phyloP scores from a whole-genome alignment of 2,329 filamentous ascomycete species.

The Sporothrix globosa region DNA sequence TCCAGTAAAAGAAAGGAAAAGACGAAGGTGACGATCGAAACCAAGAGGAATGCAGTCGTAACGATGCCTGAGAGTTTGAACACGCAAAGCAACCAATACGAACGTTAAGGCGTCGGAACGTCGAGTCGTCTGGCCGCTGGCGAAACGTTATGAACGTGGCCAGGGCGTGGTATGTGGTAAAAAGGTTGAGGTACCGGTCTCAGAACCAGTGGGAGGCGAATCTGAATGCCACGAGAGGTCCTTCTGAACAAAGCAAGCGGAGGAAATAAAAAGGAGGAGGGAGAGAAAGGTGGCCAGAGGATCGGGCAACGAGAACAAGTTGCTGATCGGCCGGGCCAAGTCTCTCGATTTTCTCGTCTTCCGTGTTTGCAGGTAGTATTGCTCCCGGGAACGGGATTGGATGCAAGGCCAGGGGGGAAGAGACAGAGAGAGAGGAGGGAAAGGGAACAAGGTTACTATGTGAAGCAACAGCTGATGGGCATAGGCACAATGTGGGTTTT shows the following conservation, averaged over 20 bases:
- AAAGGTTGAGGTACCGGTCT: background rate
- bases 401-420: background rate
- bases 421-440: background rate
- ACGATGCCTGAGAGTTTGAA: background rate
- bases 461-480: background rate
- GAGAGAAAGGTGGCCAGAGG: background rate
- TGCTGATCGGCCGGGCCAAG: constrained; percentile 16
- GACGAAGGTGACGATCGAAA: no score
- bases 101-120: constrained; percentile 4
- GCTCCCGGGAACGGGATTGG: constrained; percentile 16
- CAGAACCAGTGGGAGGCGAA: background rate
- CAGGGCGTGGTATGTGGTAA: background rate
- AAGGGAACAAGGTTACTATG: constrained; percentile 6
- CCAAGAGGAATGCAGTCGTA: background rate
- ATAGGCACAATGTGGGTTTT: background rate
- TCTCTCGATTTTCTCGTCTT: constrained; percentile 5
- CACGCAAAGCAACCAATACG: background rate
- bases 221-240: background rate
- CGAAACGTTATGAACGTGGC: constrained; percentile 17
- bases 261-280: background rate
- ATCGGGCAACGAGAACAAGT: constrained; percentile 4
- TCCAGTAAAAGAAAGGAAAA: background rate
- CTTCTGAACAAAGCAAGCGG: background rate
- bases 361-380: constrained; percentile 17
- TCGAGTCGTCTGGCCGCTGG: constrained; percentile 3